Base-by-base conservation (phyloP, 179 eudicot genomes). In the Silene vulgaris region DNA sequence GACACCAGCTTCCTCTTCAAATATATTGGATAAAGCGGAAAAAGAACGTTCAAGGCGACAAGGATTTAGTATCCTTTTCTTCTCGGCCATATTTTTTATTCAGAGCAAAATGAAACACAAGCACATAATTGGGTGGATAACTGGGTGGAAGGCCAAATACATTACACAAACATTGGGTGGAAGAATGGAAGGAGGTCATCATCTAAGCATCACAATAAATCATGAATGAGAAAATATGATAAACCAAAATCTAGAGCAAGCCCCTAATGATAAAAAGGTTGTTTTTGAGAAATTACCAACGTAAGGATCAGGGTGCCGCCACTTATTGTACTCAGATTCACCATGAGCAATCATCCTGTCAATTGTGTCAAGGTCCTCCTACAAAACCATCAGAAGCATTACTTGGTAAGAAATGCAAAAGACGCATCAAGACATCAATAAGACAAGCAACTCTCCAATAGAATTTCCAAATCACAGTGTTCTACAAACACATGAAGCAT, bases 261-360 rank as follows among this genome's bases (percentile, higher is more conserved):
- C 2, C 45, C 5, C 48, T 20, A 63, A 69, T 17, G 28, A 14
- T 35, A 28, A 72, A 76, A 28, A 3, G 9, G 14, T 48, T 12
- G 45, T 14, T 20, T 20, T 20, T 20, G 9, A 65, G 52, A 20
- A 82, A 87, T 82, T 82, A 94, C 98, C 96, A 72, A 86, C 79
- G 75, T 94, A 94, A 85, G 97, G 98, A 85, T 94, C 98, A 80
- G 98, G 98, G 80, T 94, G 98, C 67, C 94, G 74, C 87, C 88
- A 94, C 80, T 92, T 94, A 60, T 90, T 84, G 80, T 92, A 77
- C 56, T 76, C 57, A 75, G 97, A 87, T 83, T 91, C 98, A 11
- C 79, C 84, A 65, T 66, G 57, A 78, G 76, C 79, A 29, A 78
- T 81, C 84, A 81, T 81, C 21, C 74, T 70, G 52, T 74, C 81